A percentile compares a stretch with the other conserved stretches of the same genome.
Evolutionary conservation across 441 rosid genomes (phyloP).

Genomic region (Pelargonium citronellum): DNA sequence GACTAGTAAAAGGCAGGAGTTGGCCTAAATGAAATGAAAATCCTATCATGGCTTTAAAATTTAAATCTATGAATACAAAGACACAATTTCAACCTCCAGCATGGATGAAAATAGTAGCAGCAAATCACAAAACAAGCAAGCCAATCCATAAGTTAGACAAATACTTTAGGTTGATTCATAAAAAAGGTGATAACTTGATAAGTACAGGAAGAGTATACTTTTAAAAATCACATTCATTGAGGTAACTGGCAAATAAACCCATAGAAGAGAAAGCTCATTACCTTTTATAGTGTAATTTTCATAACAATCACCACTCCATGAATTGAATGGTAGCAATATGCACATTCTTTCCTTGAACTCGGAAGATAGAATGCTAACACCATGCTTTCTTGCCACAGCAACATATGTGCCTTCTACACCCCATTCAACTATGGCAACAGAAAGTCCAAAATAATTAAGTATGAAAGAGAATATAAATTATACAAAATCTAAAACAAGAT

Average conservation of each 20-base stretch:
- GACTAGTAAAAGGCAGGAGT: neutral
- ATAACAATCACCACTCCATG: constrained; percentile 50
- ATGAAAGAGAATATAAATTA: neutral
- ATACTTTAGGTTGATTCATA: neutral
- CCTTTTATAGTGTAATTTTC: constrained; percentile 52
- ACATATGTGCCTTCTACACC: constrained; percentile 61
- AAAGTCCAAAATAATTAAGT: constrained; percentile 13
- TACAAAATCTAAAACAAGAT: neutral
- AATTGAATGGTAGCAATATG: constrained; percentile 46
- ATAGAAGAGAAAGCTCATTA: constrained; percentile 24
- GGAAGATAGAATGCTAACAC: constrained; percentile 57
- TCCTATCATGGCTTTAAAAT: neutral
- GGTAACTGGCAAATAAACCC: neutral
- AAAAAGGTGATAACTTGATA: neutral
- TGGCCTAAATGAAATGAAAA: neutral
- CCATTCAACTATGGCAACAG: constrained; percentile 62
- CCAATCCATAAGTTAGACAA: neutral
- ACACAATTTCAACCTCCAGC: neutral
- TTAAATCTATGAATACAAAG: neutral
- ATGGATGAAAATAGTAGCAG: neutral
- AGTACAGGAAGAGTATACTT: neutral
- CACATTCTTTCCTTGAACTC: constrained; percentile 50
- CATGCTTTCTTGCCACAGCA: constrained; percentile 55
- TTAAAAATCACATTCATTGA: too few relatives aligned
- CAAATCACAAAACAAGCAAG: neutral